Evolutionary conservation across 2,329 filamentous ascomycete genomes (phyloP), one percentile per base, ranked within the genome.

Genomic region (Akanthomyces dipterigenus): DNA sequence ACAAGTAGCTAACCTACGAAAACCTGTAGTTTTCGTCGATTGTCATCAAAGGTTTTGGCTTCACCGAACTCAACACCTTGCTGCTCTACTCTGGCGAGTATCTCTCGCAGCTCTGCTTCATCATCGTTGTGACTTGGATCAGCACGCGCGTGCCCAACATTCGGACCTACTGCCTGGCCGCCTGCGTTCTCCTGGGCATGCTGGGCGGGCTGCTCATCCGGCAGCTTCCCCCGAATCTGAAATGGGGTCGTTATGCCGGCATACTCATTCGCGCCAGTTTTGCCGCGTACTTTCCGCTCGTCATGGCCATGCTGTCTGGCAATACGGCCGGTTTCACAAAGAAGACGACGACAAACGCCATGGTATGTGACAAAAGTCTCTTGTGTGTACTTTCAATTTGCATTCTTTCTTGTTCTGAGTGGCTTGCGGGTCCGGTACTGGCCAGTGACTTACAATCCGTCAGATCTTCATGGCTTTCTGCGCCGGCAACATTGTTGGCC

Each of bases 291-390:
- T 62, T 66, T 49, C 60, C 65, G 24, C 74, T 86, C 26, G 72
- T 78, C 49, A 76, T 86, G 69, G 80, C 80, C 11, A 77, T 86
- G 72, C 75, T 84, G 28, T 78, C 78, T 1, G 77, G 82, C 5
- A 86, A 87, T 65, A 75, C 84, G 18, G 83, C 79, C 20, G 84
- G 84, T 0, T 81, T 84, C 57, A 86, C 83, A 1, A 87, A 87
- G 71, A 86, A 85, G 66, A 77, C 78, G 1, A 78, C 82, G 9
- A 80, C 81, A 5, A 78, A 85, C 5, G 82, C 83, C 1, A 78
- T 82, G 65, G 62, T 63, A 55, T 2, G 85, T 59, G n/a, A 36
- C 11, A 28, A 16, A n/a, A 36, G 18, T 26, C 18, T 18, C 7
- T 14, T n/a, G 14, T 8, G 42, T n/a, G 42, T n/a, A 12, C n/a